phyloP scores from a whole-genome alignment of 2,329 filamentous ascomycete genomes.

The Raffaelea ambrosiae region DNA sequence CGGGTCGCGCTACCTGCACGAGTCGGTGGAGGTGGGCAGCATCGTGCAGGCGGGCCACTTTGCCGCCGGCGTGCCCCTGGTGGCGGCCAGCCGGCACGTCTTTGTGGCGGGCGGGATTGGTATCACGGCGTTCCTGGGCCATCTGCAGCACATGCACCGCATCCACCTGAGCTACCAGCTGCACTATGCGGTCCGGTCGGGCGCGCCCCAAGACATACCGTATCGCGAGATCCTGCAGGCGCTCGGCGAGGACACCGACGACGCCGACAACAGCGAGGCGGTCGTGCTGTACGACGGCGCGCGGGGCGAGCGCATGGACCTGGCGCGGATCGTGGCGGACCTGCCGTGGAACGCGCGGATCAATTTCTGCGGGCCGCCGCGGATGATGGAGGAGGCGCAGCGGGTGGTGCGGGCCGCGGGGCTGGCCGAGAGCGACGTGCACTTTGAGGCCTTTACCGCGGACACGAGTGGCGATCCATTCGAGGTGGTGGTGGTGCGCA shows the following conservation, averaged over 20 bases:
- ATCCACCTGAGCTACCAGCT: conserved; percentile 43
- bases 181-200: conserved; percentile 49
- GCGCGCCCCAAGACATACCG: conserved; percentile 11
- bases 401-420: conserved; percentile 29
- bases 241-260: conserved; percentile 32
- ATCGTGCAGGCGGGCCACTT: conserved; percentile 42
- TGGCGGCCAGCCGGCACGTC: conserved; percentile 47
- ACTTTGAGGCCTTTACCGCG: conserved; percentile 52
- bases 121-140: conserved; percentile 53
- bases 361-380: conserved; percentile 51
- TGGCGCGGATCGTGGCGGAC: conserved; percentile 33
- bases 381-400: conserved; percentile 46
- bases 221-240: conserved; percentile 37
- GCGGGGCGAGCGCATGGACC: conserved; percentile 42
- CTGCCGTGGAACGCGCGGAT: conserved; percentile 47
- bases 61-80: conserved; percentile 37
- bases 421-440: conserved; percentile 42
- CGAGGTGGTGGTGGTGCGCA: conserved; percentile 41
- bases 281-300: conserved; percentile 42
- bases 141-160: conserved; percentile 30
- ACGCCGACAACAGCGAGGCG: conserved; percentile 16
- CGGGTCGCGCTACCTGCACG: conserved; percentile 53
- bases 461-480: conserved; percentile 50
- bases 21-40: conserved; percentile 36
- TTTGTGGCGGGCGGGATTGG: conserved; percentile 59